phyloP scores from a whole-genome alignment of 768 basidiomycete genomes.

The Psilocybe cubensis region DNA sequence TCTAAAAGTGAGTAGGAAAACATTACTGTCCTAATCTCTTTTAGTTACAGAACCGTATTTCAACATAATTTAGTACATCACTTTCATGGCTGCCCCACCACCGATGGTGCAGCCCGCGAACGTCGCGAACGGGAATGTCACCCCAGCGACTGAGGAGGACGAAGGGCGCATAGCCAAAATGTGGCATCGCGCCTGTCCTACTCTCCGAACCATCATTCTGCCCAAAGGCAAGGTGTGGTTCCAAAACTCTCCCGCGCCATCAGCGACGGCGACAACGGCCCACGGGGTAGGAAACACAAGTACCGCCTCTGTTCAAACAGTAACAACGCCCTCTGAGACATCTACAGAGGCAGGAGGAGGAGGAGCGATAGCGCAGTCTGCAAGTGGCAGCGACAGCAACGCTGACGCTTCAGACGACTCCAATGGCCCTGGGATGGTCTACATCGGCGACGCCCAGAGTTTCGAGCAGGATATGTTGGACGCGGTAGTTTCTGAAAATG shows the following conservation, averaged over 20 bases:
- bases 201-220: conserved; percentile 64
- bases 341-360: background rate
- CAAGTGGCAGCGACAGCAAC: background rate
- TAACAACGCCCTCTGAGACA: background rate
- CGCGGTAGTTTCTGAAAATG: background rate
- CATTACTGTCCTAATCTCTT: background rate
- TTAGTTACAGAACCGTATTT: background rate
- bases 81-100: conserved; percentile 52
- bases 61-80: conserved; percentile 46
- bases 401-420: background rate
- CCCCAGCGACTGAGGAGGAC: conserved; percentile 23
- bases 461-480: background rate
- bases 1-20: conserved; percentile 27
- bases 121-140: background rate
- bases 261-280: too few relatives aligned
- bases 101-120: background rate
- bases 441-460: background rate
- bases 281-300: too few relatives aligned
- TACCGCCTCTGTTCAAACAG: too few relatives aligned
- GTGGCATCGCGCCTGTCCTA: conserved; percentile 64
- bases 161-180: conserved; percentile 55
- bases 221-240: conserved; percentile 70
- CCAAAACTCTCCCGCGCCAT: conserved; percentile 22
- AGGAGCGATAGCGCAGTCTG: background rate
- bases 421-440: background rate